Base-by-base conservation (phyloP, 805 yeast genomes). In the Saccharomycopsis guyanensis region DNA sequence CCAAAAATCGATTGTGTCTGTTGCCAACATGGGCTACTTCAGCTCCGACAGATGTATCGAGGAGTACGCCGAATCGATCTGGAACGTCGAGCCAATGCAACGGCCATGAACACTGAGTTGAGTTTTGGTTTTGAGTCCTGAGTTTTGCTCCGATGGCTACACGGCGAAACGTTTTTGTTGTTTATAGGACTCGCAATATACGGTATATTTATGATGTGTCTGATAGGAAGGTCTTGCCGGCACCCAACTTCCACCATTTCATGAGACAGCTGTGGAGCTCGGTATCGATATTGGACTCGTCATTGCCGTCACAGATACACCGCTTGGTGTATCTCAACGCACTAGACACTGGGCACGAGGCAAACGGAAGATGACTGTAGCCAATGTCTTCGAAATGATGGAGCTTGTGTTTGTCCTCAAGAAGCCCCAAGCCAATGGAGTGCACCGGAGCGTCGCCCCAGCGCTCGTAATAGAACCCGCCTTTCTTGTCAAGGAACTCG, bases 381-480 rank as follows among this genome's bases (percentile, higher is more conserved):
- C 95, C 96, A 15, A 87, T 70, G 56, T 87, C 95, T 47, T 80
- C 80, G 61, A 88, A 85, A 66, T 82, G 86, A 58, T 80, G 82
- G 36, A 88, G 63, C 58, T 86, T 82, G 15, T 68, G 59, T 44
- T 67, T 71, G 51, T 78, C 75, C 51, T 85, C 63, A 38, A 85
- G 60, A 37, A 85, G 60, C 0, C 83, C 60, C 1, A 75, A 79
- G 1, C 78, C 95, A 24, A 86, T 67, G 0, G 91, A 70, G 60
- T 87, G 96, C 13, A 87, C 85, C 0, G 96, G 96, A 0, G 96
- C 96, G 65, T 88, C 96, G 13, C 96, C 96, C 96, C 96, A 88
- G 49, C 96, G 66, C 63, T 87, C 96, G 47, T 83, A 82, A 61
- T 82, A 82, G 59, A 86, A 85, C 3, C 93, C 93, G 40, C 87